Conservation (phyloP, 1,139 yeast genomes). For the Candida frijolesensis region DNA sequence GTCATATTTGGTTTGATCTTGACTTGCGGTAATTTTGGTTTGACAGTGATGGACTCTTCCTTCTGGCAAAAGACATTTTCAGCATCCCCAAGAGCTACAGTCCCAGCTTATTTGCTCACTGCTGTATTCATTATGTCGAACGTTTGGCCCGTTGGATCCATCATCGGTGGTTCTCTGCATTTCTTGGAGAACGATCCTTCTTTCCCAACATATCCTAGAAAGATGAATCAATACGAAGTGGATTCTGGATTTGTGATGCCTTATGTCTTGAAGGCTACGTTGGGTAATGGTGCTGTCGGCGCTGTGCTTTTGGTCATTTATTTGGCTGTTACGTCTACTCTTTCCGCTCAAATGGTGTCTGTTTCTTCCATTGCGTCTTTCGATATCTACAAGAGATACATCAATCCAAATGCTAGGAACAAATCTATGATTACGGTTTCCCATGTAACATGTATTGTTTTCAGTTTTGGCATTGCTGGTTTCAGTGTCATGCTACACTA, state of each 20-base stretch:
- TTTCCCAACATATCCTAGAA: slow-evolving; percentile 34
- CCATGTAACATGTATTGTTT: slow-evolving; percentile 29
- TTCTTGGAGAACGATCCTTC: slow-evolving; percentile 25
- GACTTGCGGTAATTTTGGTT: slow-evolving; percentile 32
- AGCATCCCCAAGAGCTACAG: slow-evolving; percentile 34
- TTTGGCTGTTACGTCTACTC: slow-evolving; percentile 35
- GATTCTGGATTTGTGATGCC: slow-evolving; percentile 32
- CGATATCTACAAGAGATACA: slow-evolving; percentile 32
- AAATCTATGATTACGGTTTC: slow-evolving; percentile 29
- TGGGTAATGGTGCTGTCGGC: slow-evolving; percentile 33
- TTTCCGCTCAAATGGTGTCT: slow-evolving; percentile 34
- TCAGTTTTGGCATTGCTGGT: slow-evolving; percentile 32
- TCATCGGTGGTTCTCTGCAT: slow-evolving; percentile 29
- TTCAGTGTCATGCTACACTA: slow-evolving; percentile 34
- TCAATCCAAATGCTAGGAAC: slow-evolving; percentile 29
- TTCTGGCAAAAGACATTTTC: slow-evolving; percentile 39
- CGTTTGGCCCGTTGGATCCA: slow-evolving; percentile 34
- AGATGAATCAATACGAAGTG: slow-evolving; percentile 27
- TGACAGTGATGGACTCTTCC: slow-evolving; percentile 33
- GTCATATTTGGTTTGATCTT: slow-evolving; percentile 32
- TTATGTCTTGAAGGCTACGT: slow-evolving; percentile 26
- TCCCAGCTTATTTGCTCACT: slow-evolving; percentile 40
- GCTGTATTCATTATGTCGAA: slow-evolving; percentile 33
- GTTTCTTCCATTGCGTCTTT: slow-evolving; percentile 33
- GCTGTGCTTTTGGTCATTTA: slow-evolving; percentile 29